phyloP scores from a whole-genome alignment of 495 filamentous ascomycete genomes.

The Jackrogersella multiformis region DNA sequence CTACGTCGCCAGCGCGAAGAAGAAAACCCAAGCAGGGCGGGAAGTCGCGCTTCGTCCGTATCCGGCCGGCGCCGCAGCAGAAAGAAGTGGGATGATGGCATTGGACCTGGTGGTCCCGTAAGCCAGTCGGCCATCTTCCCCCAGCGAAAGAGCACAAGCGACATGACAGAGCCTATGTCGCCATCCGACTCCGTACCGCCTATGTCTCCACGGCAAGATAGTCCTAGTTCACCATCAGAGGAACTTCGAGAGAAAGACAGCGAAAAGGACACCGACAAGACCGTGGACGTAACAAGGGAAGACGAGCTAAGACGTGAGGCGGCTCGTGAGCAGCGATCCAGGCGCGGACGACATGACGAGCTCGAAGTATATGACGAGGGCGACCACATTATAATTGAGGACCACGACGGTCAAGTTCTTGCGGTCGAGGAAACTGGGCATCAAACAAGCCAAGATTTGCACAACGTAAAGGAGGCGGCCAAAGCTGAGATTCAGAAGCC shows the following conservation, averaged over 20 bases:
- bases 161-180: constrained; percentile 41
- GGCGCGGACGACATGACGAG: constrained; percentile 47
- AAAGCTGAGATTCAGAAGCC: constrained; percentile 51
- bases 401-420: constrained; percentile 88
- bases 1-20: constrained; percentile 83
- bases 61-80: constrained; percentile 69
- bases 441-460: constrained; percentile 28
- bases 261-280: constrained; percentile 37
- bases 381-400: constrained; percentile 81
- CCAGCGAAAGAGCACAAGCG: constrained; percentile 60
- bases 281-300: constrained; percentile 23
- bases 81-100: constrained; percentile 74
- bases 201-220: constrained; percentile 42
- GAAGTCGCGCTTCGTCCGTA: constrained; percentile 68
- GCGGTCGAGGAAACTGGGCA: constrained; percentile 45
- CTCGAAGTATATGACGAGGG: constrained; percentile 85
- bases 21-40: constrained; percentile 63
- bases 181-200: constrained; percentile 34
- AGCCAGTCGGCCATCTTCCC: constrained; percentile 90
- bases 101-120: constrained; percentile 87
- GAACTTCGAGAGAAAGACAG: constrained; percentile 26
- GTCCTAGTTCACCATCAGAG: constrained; percentile 34
- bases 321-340: constrained; percentile 37
- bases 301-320: constrained; percentile 46
- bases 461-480: constrained; percentile 33